A percentile compares a stretch with the other conserved stretches of the same genome.
Evolutionary conservation across 2,329 filamentous ascomycete genomes (phyloP).

Genomic region (Rutstroemia sp.): DNA sequence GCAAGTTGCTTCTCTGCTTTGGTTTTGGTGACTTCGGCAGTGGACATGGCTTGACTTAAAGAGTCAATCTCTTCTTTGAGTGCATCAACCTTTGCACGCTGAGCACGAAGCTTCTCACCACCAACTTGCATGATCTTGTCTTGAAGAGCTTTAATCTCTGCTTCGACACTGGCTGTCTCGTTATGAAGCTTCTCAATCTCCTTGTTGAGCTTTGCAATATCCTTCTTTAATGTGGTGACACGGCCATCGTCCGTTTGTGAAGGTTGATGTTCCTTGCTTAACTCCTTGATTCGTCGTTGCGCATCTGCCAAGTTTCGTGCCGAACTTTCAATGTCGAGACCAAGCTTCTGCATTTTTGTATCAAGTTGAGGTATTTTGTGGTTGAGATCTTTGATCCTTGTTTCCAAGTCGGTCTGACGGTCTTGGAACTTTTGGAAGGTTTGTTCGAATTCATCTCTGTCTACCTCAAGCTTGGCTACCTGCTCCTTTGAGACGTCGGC

Average conservation of each 20-base stretch:
- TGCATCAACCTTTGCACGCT: slow-evolving; percentile 84
- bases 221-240: slow-evolving; percentile 65
- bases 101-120: slow-evolving; percentile 82
- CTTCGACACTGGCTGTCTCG: slow-evolving; percentile 84
- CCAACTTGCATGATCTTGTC: slow-evolving; percentile 98
- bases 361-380: slow-evolving; percentile 78
- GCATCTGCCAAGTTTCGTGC: slow-evolving; percentile 78
- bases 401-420: slow-evolving; percentile 73
- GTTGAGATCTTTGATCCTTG: slow-evolving; percentile 61
- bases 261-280: slow-evolving; percentile 72
- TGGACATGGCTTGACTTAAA: slow-evolving; percentile 74
- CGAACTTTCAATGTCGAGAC: slow-evolving; percentile 80
- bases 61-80: slow-evolving; percentile 79
- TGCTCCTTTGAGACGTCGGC: slow-evolving; percentile 82
- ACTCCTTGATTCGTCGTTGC: slow-evolving; percentile 76
- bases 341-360: slow-evolving; percentile 85
- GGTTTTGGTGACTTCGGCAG: slow-evolving; percentile 76
- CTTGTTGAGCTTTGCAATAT: slow-evolving; percentile 64
- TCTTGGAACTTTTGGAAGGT: slow-evolving; percentile 81
- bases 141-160: slow-evolving; percentile 86
- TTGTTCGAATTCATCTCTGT: slow-evolving; percentile 77
- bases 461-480: slow-evolving; percentile 76
- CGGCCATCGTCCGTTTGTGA: slow-evolving; percentile 74
- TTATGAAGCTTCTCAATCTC: slow-evolving; percentile 73
- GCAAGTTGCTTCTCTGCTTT: slow-evolving; percentile 89